Evolutionary conservation across 495 filamentous ascomycete genomes (phyloP), one percentile per base, ranked within the genome.

Genomic region (Podospora conica): DNA sequence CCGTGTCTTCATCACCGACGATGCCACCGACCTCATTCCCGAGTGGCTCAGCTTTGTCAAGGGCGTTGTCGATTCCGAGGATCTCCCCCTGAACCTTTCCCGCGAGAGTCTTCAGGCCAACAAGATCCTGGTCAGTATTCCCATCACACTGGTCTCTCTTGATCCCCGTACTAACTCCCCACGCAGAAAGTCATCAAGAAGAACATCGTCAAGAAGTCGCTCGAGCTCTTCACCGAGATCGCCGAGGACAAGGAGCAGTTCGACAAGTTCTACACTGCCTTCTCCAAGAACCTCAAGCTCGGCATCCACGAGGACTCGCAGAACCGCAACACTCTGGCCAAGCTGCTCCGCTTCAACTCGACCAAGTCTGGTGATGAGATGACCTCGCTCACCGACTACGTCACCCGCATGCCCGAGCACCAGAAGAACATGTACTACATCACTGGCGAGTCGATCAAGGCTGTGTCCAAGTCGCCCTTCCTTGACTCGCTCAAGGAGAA

Each of bases 341-440:
- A 97, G 90, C 92, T 98, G 65, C 92, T 98, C 70, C 93, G 95
- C 78, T 98, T 92, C 89, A 88, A 90, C 90, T 97, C 93, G 64
- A 98, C 95, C 80, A 98, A 97, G 87, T 94, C 95, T 76, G 94
- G 91, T 69, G 95, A 98, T 70, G 95, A 98, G 82, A 81, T 79
- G 78, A 97, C 95, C 73, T 98, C 95, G 66, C 90, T 98, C 76
- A 68, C 87, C 65, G 95, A 98, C 88, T 98, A 98, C 80, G 84
- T 97, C 76, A 96, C 96, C 65, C 95, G 95, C 80, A 98, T 98
- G 95, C 87, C 91, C 56, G 95, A 97, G 83, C 93, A 97, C 86
- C 95, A 98, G 87, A 98, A 98, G 89, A 90, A 98, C 81, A 92
- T 98, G 81, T 98, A 98, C 87, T 98, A 98, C 90, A 98, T 98